Base-by-base conservation (phyloP, 495 filamentous ascomycete species). In the Thermothielavioides terrestris region DNA sequence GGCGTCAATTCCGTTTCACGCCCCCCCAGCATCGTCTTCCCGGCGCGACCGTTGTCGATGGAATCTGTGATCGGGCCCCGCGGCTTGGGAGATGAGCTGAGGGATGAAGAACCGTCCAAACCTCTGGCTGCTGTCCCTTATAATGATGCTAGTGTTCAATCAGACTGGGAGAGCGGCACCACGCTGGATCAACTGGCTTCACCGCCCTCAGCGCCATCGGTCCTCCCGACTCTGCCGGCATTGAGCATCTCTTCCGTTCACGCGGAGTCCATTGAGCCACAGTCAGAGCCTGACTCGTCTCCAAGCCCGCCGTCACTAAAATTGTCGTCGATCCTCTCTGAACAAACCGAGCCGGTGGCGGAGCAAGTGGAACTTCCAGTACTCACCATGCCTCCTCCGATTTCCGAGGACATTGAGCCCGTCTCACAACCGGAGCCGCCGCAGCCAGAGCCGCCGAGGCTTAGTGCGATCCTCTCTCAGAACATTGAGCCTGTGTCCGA, bases 111-210 rank as follows among this genome's bases (percentile, higher is more conserved):
- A 6, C 37, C 32, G 22, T 61, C 63, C 7, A 53, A 62, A 9
- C 58, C 55, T 0, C 27, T 57, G 15, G 65, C 63, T 0, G 42
- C 48, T 12, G 21, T 66, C 18, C 65, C 64, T 12, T 71, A 71
- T 52, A 72, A 66, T 46, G 70, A 71, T 50, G 59, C 62, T 18
- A 62, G 67, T 39, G 64, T 59, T 15, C 67, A 68, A 43, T 60
- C 65, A 38, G 66, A 68, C 53, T 66, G 42, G 49, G 58, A 78
- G 50, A 56, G 71, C 59, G 63, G 70, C 4, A 64, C 69, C 31
- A 75, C 69, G 43, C 59, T 75, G 40, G 64, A 69, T 5, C 65
- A 65, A 46, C 75, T 76, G 55, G 73, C 74, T 14, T 63, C 71
- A 17, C 72, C 72, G 12, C 72, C 74, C 2, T 59, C 61, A 4